Percentiles rank a stretch among this genome's conserved stretches.
These are phyloP conservation scores for Mariannaea elegans DNA, from an alignment of 2,329 filamentous ascomycete species.

Conservation along the genomic window DNA sequence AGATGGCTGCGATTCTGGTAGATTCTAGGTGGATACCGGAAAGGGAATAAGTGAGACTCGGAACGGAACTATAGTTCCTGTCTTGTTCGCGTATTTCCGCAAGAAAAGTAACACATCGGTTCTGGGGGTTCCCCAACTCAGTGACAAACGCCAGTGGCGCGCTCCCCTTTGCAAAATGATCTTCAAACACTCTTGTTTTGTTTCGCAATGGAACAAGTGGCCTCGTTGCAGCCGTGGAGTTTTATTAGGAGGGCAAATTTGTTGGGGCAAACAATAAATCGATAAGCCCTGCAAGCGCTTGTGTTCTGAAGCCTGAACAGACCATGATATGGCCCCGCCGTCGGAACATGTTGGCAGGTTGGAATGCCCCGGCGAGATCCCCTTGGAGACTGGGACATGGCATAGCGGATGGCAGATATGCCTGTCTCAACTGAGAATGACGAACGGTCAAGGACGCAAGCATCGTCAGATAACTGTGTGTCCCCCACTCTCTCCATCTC, in stretches of 20 bases:
- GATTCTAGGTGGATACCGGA: conserved; percentile 8
- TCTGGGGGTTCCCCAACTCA: too few relatives aligned
- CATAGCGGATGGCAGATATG: conserved; percentile 10
- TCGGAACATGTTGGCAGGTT: conserved; percentile 1
- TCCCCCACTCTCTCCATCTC: conserved; percentile 8
- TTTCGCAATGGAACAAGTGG: conserved; percentile 8
- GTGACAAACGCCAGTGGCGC: too few relatives aligned
- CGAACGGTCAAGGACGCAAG: conserved; percentile 12
- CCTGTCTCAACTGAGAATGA: conserved; percentile 15
- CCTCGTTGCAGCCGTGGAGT: conserved; percentile 22
- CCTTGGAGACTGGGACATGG: neutral
- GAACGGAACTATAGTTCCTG: too few relatives aligned
- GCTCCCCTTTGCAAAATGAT: neutral
- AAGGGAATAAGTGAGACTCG: too few relatives aligned
- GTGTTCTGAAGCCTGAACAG: conserved; percentile 21
- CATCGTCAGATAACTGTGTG: conserved; percentile 23
- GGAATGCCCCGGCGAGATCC: conserved; percentile 27
- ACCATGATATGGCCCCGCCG: conserved; percentile 24
- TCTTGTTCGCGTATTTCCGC: too few relatives aligned
- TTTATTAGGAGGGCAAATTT: conserved; percentile 25
- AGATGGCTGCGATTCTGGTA: conserved; percentile 5
- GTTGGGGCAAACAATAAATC: conserved; percentile 23
- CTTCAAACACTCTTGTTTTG: neutral
- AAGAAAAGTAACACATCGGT: too few relatives aligned
- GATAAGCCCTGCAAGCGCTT: conserved; percentile 20